A percentile compares a stretch with the other conserved stretches of the same genome.
phyloP scores from a whole-genome alignment of 306 rosid species.

The Cicer judaicum region DNA sequence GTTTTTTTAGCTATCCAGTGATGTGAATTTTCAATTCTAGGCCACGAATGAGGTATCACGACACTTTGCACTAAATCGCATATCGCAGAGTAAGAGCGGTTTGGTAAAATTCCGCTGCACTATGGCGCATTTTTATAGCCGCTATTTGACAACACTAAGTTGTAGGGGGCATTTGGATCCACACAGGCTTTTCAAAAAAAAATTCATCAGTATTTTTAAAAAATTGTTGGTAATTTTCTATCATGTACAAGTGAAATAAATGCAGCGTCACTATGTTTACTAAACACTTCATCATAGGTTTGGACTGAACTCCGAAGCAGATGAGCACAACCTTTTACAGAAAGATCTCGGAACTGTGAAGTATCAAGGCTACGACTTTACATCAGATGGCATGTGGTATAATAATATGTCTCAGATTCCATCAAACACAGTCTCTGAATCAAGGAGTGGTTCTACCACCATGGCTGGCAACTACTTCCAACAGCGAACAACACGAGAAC shows the following conservation, averaged over 20 bases:
- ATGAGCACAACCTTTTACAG: conserved; percentile 56
- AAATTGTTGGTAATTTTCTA: conserved; percentile 11
- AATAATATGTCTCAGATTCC: conserved; percentile 53
- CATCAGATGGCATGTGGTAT: conserved; percentile 62
- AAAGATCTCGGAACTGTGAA: conserved; percentile 57
- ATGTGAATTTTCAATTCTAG: conserved; percentile 1
- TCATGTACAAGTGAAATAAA: conserved; percentile 19
- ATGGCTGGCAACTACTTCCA: conserved; percentile 52
- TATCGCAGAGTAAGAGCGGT: too few species aligned
- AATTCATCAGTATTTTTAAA: background rate
- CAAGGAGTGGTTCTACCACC: conserved; percentile 49
- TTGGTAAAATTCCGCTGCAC: too few species aligned
- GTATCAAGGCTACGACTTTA: conserved; percentile 54
- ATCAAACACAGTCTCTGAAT: conserved; percentile 51
- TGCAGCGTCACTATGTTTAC: conserved; percentile 26
- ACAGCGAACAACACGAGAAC: conserved; percentile 50
- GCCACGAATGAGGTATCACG: background rate
- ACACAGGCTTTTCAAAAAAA: background rate
- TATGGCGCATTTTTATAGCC: too few species aligned
- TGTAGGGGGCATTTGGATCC: background rate
- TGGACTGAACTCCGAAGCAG: conserved; percentile 56
- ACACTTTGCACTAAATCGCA: too few species aligned
- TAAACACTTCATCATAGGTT: conserved; percentile 49
- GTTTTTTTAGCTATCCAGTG: conserved; percentile 11
- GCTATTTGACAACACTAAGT: too few species aligned